Base-by-base conservation (phyloP, 192 early-diverging fungal genomes). In the Podochytrium sp. region DNA sequence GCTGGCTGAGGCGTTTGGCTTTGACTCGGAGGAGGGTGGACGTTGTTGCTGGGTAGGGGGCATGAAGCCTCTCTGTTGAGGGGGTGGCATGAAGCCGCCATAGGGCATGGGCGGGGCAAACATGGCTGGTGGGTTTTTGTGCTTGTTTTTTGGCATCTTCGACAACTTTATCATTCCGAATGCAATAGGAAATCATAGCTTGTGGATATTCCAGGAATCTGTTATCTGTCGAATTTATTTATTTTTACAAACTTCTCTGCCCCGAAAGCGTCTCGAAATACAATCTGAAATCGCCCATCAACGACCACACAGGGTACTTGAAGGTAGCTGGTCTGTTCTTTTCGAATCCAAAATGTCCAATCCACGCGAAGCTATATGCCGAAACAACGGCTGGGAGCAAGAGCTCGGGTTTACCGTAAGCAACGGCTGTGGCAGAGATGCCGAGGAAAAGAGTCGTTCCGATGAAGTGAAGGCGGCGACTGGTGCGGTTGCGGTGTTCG, bases 271-370 rank as follows among this genome's bases (percentile, higher is more conserved):
- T 59, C 64, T 75, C 74, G 34, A 53, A 65, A 20, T 38, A 75
- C 83, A 91, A 67, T 37, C 74, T 80, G 42, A 79, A 84, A 65
- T 91, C 90, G 23, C 85, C 77, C 41, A 84, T 76, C 1, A 91
- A 65, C 1, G 85, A 87, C 73, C 82, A 92, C 34, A 92, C 32
- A 1, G 91, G 91, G 65, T 89, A 89, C 68, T 76, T 84, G 78
- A 92, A 92, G 0, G 91, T 92, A 1, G 91, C 91, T 55, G 91
- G 91, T 56, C 84, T 86, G 81, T 88, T 90, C 60, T 76, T 78
- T 55, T 84, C 81, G 70, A 71, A 57, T 5, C 2, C 10, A 32
- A 71, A 71, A 41, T 71, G 69, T 23, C 69, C 69, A n/a, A 89
- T 42, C 91, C 91, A 92, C 7, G 91, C 91, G 39, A 83, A 85